Evolutionary conservation across 345 rosid genomes (phyloP).

Genomic region (Psidium friedrichsthalianum): DNA sequence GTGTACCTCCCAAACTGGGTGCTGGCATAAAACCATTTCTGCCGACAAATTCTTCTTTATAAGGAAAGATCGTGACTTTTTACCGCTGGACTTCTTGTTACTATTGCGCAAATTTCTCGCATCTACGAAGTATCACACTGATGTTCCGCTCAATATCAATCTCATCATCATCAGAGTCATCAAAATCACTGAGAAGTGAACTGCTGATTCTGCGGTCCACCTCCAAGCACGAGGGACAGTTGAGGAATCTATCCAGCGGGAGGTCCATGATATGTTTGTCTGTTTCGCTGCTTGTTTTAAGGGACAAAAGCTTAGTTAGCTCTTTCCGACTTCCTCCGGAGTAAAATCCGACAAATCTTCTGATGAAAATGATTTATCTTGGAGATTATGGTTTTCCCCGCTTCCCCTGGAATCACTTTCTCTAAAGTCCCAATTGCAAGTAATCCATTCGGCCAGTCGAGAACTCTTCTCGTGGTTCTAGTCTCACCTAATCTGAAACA

Average conservation of each 20-base stretch:
- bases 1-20: conserved; percentile 59
- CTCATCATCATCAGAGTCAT: conserved; percentile 24
- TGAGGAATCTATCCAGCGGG: too few species aligned
- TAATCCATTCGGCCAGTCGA: conserved; percentile 78
- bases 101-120: conserved; percentile 76
- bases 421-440: conserved; percentile 90
- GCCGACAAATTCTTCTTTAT: conserved; percentile 70
- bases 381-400: conserved; percentile 19
- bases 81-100: conserved; percentile 38
- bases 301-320: too few species aligned
- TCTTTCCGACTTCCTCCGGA: conserved; percentile 20
- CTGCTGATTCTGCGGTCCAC: conserved; percentile 60
- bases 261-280: too few species aligned
- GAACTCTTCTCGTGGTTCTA: conserved; percentile 56
- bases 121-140: conserved; percentile 56
- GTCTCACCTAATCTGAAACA: conserved; percentile 25
- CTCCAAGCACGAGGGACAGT: conserved; percentile 90
- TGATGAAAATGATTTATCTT: conserved; percentile 21
- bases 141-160: conserved; percentile 71
- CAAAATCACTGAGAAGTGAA: conserved; percentile 22
- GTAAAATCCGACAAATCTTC: neutral
- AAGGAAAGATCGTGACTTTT: conserved; percentile 48
- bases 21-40: conserved; percentile 49
- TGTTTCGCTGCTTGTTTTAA: too few species aligned
- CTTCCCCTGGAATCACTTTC: conserved; percentile 19